Percentiles rank a stretch among this genome's conserved stretches.
Conservation (phyloP, 257 asterid genomes). For the Ophiorrhiza pumila region DNA sequence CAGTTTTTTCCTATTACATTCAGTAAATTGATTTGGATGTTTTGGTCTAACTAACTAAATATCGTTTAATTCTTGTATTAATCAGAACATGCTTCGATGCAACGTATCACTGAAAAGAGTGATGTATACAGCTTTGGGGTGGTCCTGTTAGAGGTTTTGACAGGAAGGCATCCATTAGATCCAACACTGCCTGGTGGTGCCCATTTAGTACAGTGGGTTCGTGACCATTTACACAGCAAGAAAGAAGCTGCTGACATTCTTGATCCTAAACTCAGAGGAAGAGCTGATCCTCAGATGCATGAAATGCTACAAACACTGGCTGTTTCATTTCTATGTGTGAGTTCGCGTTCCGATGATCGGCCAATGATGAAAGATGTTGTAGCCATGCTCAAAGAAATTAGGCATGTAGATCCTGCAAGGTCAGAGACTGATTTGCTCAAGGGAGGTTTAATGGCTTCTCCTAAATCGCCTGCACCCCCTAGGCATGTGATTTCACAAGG, state of each 20-base stretch:
- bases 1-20: not conserved
- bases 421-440: conserved; percentile 52
- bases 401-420: conserved; percentile 50
- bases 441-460: conserved; percentile 35
- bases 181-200: conserved; percentile 84
- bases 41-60: not conserved
- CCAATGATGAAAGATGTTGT: conserved; percentile 93
- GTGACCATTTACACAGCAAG: conserved; percentile 60
- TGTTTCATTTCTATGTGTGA: conserved; percentile 79
- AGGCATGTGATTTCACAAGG: conserved; percentile 51
- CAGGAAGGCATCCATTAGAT: conserved; percentile 94
- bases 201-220: conserved; percentile 86
- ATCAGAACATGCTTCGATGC: conserved; percentile 85
- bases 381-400: conserved; percentile 87
- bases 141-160: conserved; percentile 76
- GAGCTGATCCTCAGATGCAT: conserved; percentile 89
- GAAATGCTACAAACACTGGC: conserved; percentile 94
- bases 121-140: conserved; percentile 92
- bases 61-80: conserved; percentile 9
- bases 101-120: conserved; percentile 71
- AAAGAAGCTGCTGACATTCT: conserved; percentile 59
- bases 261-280: conserved; percentile 87
- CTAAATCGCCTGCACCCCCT: conserved; percentile 43
- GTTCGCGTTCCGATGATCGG: conserved; percentile 64
- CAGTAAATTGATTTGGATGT: not conserved